Base-by-base conservation (phyloP, 192 early-diverging fungal genomes). In the Thamnidium elegans region DNA sequence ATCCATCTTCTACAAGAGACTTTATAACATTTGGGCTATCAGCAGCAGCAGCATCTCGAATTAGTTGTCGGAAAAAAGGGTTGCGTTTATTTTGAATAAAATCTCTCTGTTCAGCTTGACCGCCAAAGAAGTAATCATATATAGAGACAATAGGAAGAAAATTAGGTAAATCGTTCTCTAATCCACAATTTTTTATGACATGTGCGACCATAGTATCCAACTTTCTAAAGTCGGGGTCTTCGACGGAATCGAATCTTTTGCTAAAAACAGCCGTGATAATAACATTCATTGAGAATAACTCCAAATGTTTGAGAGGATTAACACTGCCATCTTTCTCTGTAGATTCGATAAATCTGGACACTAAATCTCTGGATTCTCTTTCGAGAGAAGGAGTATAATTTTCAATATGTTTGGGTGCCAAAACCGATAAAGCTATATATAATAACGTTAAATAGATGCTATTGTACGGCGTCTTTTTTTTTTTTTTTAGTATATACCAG, bases 81-180 rank as follows among this genome's bases (percentile, higher is more conserved):
- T 3, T 43, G 17, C 9, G 34, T 43, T 19, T 20, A 17, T 19
- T 44, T 58, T 1, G 5, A 20, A 20, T 42, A 20, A 11, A 58
- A 11, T 20, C 34, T n/a, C 31, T 58, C 36, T 19, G 31, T 58
- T 21, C 20, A n/a, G 3, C 32, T 56, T 32, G 9, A 36, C 17
- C 30, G 36, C 32, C 32, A 19, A 36, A 58, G 10, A 58, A 11
- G 11, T 5, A 9, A 3, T 19, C 21, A 19, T 42, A 20, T 11
- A 58, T 17, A 43, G 56, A 44, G 10, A 58, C 11, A 58, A 20
- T 20, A 13, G 56, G 56, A 43, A 58, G 21, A 58, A 58, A 58
- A 7, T 26, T 19, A 58, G 56, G 36, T 13, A 58, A 8, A 42
- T 44, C 20, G 11, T 58, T 39, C 21, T 58, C 56, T n/a, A 58